These are phyloP conservation scores for Pseudogymnoascus destructans DNA, from an alignment of 2,329 filamentous ascomycete genomes.

Conservation along the genomic window DNA sequence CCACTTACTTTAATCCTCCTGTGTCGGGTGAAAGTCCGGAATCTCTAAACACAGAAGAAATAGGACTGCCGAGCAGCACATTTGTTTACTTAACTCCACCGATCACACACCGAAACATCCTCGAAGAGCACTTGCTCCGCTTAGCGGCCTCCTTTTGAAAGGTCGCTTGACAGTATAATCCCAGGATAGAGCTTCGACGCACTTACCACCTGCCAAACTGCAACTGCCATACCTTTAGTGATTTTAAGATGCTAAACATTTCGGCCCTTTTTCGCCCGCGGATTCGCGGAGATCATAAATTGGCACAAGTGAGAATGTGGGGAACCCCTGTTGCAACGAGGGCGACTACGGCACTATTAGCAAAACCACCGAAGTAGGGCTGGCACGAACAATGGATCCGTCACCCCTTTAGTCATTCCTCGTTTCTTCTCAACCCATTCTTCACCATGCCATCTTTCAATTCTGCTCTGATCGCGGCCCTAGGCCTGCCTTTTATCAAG, in stretches of 20 bases:
- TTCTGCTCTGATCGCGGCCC: background rate
- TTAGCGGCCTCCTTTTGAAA: background rate
- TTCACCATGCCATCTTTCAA: background rate
- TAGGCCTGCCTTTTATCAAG: background rate
- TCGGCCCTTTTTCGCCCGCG: background rate
- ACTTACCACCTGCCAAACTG: background rate
- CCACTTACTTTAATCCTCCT: background rate
- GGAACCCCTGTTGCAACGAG: background rate
- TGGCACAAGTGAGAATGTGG: background rate
- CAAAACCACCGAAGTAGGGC: background rate
- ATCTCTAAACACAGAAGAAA: background rate
- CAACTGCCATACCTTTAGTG: background rate
- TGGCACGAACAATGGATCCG: background rate
- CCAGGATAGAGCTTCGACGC: background rate
- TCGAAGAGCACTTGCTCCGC: background rate
- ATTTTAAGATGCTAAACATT: background rate
- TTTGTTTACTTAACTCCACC: background rate
- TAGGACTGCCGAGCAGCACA: background rate
- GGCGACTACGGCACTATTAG: background rate
- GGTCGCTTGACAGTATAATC: background rate
- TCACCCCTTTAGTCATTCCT: background rate
- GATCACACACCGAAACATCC: background rate
- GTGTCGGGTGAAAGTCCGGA: background rate
- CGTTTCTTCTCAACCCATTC: background rate
- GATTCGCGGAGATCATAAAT: background rate